Evolutionary conservation across 2,329 filamentous ascomycete species (phyloP), one percentile per base, ranked within the genome.

Genomic region (Pestalotiopsis sp.): DNA sequence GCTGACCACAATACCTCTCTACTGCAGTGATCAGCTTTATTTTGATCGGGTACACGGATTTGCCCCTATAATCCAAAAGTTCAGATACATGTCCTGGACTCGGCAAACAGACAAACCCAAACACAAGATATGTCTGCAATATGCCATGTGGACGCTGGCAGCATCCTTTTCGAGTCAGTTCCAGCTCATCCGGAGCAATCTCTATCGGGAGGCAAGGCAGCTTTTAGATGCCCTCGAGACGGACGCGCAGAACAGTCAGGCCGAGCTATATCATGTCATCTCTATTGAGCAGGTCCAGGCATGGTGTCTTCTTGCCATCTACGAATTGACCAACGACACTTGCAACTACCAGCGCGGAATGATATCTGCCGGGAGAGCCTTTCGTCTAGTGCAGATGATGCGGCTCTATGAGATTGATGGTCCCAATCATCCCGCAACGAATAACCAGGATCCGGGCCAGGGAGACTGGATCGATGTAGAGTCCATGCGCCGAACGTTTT

Each of bases 61-160:
- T n/a, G 45, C 45, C 17, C 45, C 45, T 6, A n/a, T 52, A 17
- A 17, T 52, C 7, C 17, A 45, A 17, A 20, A n/a, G 7, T 17
- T 20, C 45, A 17, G 45, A 17, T 52, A 52, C 45, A n/a, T 52
- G 13, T 52, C 45, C 6, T 52, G 45, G 45, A n/a, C 45, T n/a
- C 17, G 20, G 9, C 70, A 73, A 7, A 9, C 66, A 0, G 62
- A 69, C 23, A 73, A 69, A 12, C 68, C 70, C 38, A 72, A 69
- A n/a, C 65, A 70, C 41, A 60, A 68, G 31, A 60, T 68, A 3
- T 76, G 75, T 64, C 70, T 79, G 2, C 76, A 77, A 64, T 74
- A 76, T 58, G 75, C 77, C 61, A 79, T 79, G 77, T 77, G 77
- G 74, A 75, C 75, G 0, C 45, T 77, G 36, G 75, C 77, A 9